Base-by-base conservation (phyloP, 345 rosid genomes). In the Sisymbrium irio region DNA sequence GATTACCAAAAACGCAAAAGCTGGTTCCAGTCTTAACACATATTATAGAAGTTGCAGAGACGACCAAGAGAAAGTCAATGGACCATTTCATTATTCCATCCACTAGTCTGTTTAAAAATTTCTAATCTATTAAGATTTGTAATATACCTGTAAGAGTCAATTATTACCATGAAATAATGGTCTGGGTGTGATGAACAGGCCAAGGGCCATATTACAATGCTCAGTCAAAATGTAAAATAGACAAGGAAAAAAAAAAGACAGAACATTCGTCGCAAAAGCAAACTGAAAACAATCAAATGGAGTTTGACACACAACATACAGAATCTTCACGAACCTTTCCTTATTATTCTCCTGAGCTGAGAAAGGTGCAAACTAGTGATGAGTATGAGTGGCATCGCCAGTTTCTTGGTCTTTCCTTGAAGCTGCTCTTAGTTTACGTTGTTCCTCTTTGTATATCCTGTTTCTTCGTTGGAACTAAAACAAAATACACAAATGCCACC, bases 381-480 rank as follows among this genome's bases (percentile, higher is more conserved):
- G 86, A 37, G 58, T 51, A 50, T 61, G 78, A 76, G 65, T 47
- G 6, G 73, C 87, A 39, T 80, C 87, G 40, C 71, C 90, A 0
- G 84, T 83, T 1, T 79, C 95, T 62, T 82, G 78, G 37, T 27
- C 82, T 73, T 88, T 87, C 45, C 82, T 83, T 6, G 88, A 76
- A 32, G 94, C 97, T 12, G 99, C 94, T 56, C 98, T 80, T 70
- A 95, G 72, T 71, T 90, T 89, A 32, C 99, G 98, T 77, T 95
- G 97, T 81, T 95, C 99, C 84, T 95, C 99, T 85, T 95, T 95
- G 83, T 95, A 95, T 51, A 95, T 86, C 39, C 97, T 86, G 73
- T 95, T 95, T 79, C 99, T 90, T 46, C 99, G 82, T 78, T 90
- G 90, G 75, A 92, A 95, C 99, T 90, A 91, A 62, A 80, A 62